These are phyloP conservation scores for Austroboletus novae-zelandiae DNA, from an alignment of 1,284 basidiomycete species.

Conservation along the genomic window DNA sequence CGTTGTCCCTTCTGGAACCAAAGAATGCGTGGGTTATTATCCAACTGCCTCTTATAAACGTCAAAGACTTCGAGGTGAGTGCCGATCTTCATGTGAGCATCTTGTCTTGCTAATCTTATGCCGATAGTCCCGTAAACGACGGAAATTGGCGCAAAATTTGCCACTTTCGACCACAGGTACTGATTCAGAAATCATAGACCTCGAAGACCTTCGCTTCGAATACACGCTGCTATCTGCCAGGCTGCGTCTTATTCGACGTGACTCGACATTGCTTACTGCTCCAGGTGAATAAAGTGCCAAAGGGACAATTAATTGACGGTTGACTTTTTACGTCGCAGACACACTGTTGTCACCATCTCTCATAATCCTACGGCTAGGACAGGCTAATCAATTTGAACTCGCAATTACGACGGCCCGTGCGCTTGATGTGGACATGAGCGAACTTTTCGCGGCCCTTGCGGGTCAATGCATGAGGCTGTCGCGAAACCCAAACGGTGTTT, in stretches of 20 bases:
- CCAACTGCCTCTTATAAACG: slow-evolving; percentile 21
- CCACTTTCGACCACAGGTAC: slow-evolving; percentile 70
- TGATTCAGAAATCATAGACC: slow-evolving; percentile 74
- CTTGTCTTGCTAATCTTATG: slow-evolving; percentile 22
- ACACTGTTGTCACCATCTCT: slow-evolving; percentile 65
- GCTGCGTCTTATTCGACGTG: slow-evolving; percentile 68
- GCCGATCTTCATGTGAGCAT: slow-evolving; percentile 22
- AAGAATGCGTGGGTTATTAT: slow-evolving; percentile 77
- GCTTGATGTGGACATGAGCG: slow-evolving; percentile 83
- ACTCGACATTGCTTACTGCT: slow-evolving; percentile 49
- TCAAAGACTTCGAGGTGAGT: slow-evolving; percentile 28
- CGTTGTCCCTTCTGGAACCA: slow-evolving; percentile 78
- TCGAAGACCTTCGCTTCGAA: slow-evolving; percentile 84
- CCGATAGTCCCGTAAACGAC: slow-evolving; percentile 60
- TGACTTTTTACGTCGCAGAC: slow-evolving; percentile 42
- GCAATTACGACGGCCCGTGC: slow-evolving; percentile 79
- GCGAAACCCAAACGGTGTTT: slow-evolving; percentile 50
- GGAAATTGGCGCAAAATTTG: slow-evolving; percentile 71
- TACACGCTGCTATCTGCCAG: slow-evolving; percentile 80
- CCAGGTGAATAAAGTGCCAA: slow-evolving; percentile 41
- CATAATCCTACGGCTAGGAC: slow-evolving; percentile 79
- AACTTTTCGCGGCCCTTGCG: slow-evolving; percentile 79
- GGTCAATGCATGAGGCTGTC: slow-evolving; percentile 77
- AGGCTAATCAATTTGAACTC: slow-evolving; percentile 75
- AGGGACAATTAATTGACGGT: slow-evolving; percentile 16